Percentiles rank a stretch among this genome's conserved stretches.
These are phyloP conservation scores for Meripilus lineatus DNA, from an alignment of 1,284 basidiomycete species.

Conservation along the genomic window DNA sequence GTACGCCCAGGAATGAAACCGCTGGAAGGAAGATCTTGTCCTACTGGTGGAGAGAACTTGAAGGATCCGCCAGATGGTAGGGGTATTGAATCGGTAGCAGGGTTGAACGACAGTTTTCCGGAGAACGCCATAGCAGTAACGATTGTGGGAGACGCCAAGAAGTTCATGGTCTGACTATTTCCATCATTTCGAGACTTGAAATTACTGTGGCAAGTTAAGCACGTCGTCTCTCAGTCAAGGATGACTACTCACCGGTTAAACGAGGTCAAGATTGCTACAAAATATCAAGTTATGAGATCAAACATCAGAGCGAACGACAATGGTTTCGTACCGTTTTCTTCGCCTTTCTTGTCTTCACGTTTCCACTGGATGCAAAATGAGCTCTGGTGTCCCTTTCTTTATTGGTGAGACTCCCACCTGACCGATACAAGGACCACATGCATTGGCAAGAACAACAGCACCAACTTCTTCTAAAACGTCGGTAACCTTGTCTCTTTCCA, in stretches of 20 bases:
- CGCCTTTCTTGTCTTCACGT: conserved; percentile 82
- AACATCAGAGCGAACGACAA: conserved; percentile 10
- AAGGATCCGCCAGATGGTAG: conserved; percentile 77
- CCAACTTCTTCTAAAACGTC: conserved; percentile 81
- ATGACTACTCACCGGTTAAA: conserved; percentile 75
- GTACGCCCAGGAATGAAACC: conserved; percentile 85
- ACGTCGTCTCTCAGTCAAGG: neutral
- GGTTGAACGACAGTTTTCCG: conserved; percentile 94
- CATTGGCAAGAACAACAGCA: conserved; percentile 92
- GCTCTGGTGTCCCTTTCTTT: conserved; percentile 1
- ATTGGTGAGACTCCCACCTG: conserved; percentile 48
- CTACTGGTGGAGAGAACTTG: conserved; percentile 83
- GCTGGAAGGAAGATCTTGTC: conserved; percentile 77
- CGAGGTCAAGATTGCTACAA: conserved; percentile 87
- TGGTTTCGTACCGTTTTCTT: conserved; percentile 91
- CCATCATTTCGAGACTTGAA: conserved; percentile 99
- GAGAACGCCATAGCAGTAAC: conserved; percentile 98
- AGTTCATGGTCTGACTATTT: conserved; percentile 95
- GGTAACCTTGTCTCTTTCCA: conserved; percentile 92
- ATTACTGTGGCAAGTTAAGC: conserved; percentile 44
- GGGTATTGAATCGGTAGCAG: conserved; percentile 77
- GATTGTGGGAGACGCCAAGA: conserved; percentile 94
- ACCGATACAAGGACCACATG: conserved; percentile 98
- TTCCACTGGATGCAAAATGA: conserved; percentile 67
- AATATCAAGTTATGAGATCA: neutral